Evolutionary conservation across 768 basidiomycete genomes (phyloP), one percentile per base, ranked within the genome.

Genomic region (Artomyces pyxidatus): DNA sequence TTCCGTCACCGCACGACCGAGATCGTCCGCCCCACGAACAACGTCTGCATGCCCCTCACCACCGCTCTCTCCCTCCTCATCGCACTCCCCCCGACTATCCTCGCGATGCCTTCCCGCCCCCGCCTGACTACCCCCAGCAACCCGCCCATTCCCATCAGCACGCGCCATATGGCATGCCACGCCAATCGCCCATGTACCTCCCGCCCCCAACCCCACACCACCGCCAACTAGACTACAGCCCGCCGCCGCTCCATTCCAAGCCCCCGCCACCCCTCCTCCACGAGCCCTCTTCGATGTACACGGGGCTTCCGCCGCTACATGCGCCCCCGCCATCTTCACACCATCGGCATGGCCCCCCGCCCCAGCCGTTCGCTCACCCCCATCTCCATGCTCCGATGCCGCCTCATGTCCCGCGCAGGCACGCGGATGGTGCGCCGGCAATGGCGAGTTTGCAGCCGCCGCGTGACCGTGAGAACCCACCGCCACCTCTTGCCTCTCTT

Each of bases 281-380:
- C 46, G 64, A 66, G 38, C 64, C 61, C 1, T 63, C 66, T 4
- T 53, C 58, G 9, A 66, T 66, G 61, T 66, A 63, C 54, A 58
- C 52, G 14, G 58, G 52, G 1, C 49, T 54, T 43, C 48, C 63
- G 37, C 21, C 52, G 46, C 11, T 58, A 56, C 32, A 58, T 55
- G 37, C 58, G 49, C 61, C 63, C 21, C 67, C 65, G 44, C 56
- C 59, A 19, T 59, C 60, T 1, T 58, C 55, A 17, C 40, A 45
- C 12, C 45, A 49, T 45, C 6, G 41, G 51, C n/a, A 21, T 49
- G 48, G 12, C 47, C 21, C 50, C 25, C 32, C 59, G 10, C 30
- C 57, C 29, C 47, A 29, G 17, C 42, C 59, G 30, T 46, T 50
- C 12, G 14, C 45, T 16, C 50, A 41, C 21, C 21, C 54, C 29